A percentile compares a stretch with the other conserved stretches of the same genome.
phyloP scores from a whole-genome alignment of 805 yeast genomes.

The Candida tibetensis region DNA sequence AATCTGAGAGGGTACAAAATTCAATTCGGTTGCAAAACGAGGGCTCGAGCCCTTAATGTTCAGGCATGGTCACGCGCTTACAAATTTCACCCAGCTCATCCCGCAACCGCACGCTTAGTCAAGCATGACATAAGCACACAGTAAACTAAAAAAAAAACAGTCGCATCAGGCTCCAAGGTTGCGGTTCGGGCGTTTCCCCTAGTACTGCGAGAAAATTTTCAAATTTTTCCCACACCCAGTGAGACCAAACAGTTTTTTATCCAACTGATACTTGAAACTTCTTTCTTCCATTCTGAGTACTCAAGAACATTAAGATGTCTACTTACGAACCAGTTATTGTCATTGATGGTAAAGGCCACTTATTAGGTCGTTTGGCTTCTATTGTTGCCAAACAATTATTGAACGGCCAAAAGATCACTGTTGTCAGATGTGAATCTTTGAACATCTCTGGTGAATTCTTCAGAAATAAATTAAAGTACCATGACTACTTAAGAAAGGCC shows the following conservation, averaged over 20 bases:
- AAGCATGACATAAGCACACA: too few species aligned
- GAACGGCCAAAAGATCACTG: slow-evolving; percentile 96
- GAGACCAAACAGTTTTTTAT: slow-evolving; percentile 4
- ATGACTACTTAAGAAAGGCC: slow-evolving; percentile 99
- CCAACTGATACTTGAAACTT: slow-evolving; percentile 2
- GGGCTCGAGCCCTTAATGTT: background rate
- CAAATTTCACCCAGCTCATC: too few species aligned
- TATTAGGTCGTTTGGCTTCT: slow-evolving; percentile 99
- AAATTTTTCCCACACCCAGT: background rate
- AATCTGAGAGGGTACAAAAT: too few species aligned
- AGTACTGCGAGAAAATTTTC: background rate
- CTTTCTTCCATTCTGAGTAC: slow-evolving; percentile 6
- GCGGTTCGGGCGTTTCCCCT: background rate
- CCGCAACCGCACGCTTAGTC: too few species aligned
- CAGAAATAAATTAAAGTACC: slow-evolving; percentile 99
- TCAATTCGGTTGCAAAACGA: slow-evolving; percentile 7
- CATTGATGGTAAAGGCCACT: slow-evolving; percentile 99
- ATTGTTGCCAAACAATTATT: slow-evolving; percentile 97
- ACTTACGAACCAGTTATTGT: slow-evolving; percentile 96
- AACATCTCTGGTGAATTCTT: slow-evolving; percentile 99
- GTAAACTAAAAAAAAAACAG: background rate
- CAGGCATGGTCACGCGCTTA: too few species aligned
- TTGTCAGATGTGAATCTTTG: slow-evolving; percentile 96
- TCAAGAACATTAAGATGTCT: slow-evolving; percentile 50
- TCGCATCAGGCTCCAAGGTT: background rate